phyloP scores from a whole-genome alignment of 495 filamentous ascomycete species.

The Penicillium diatomitis region DNA sequence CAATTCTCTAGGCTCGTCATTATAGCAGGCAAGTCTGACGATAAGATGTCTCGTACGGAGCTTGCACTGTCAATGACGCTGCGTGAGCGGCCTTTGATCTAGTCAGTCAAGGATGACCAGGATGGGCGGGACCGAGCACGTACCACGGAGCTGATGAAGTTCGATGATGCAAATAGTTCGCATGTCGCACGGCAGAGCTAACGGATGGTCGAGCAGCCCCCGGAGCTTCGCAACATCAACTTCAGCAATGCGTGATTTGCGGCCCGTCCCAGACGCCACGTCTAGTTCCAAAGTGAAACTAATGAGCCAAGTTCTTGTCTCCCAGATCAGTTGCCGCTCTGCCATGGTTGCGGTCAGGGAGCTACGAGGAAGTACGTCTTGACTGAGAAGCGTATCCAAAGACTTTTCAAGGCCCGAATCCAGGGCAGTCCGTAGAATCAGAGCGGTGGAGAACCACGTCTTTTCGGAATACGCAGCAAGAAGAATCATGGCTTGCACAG shows the following conservation, averaged over 20 bases:
- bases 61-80: conserved; percentile 24
- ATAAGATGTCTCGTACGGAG: conserved; percentile 22
- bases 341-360: conserved; percentile 32
- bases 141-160: conserved; percentile 33
- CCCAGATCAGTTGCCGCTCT: conserved; percentile 34
- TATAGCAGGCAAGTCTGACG: conserved; percentile 24
- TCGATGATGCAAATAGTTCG: conserved; percentile 35
- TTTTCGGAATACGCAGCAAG: conserved; percentile 38
- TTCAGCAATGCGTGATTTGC: conserved; percentile 34
- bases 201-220: conserved; percentile 33
- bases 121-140: background rate
- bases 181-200: conserved; percentile 35
- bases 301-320: conserved; percentile 35
- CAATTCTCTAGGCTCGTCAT: conserved; percentile 30
- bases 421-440: conserved; percentile 33
- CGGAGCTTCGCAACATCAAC: conserved; percentile 32
- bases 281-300: conserved; percentile 35
- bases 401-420: conserved; percentile 37
- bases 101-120: background rate
- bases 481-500: conserved; percentile 37
- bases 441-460: conserved; percentile 37
- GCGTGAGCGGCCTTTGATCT: conserved; percentile 18
- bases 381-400: conserved; percentile 27
- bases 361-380: conserved; percentile 28
- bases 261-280: conserved; percentile 34